phyloP scores from a whole-genome alignment of 75 land plant species.

The Cupressus sempervirens region DNA sequence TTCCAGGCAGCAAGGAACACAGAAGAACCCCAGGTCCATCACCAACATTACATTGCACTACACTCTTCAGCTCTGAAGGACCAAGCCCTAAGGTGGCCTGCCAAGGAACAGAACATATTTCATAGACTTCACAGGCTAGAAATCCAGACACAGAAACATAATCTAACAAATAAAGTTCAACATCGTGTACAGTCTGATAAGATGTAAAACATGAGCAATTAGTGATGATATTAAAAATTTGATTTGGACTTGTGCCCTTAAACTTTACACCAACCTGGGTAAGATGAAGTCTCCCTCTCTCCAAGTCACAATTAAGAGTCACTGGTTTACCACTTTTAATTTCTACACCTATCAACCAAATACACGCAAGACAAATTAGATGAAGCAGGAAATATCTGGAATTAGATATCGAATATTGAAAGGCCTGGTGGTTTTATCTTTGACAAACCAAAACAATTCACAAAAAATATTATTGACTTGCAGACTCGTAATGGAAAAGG shows the following conservation, averaged over 20 bases:
- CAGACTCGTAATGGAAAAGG: no score
- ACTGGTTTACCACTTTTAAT: slow-evolving; percentile 59
- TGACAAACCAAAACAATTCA: background rate
- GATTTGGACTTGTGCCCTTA: background rate
- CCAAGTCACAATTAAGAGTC: slow-evolving; percentile 24
- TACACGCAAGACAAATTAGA: background rate
- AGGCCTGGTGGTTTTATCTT: background rate
- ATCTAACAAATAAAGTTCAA: background rate
- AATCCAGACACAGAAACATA: background rate
- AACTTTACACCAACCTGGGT: slow-evolving; percentile 48
- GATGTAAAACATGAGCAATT: background rate
- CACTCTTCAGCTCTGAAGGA: slow-evolving; percentile 23
- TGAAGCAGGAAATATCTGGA: background rate
- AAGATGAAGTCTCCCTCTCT: slow-evolving; percentile 44
- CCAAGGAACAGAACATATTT: slow-evolving; percentile 5
- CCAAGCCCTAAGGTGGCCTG: slow-evolving; percentile 65
- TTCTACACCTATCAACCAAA: slow-evolving; percentile 50
- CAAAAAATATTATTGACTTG: no score
- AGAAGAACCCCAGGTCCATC: slow-evolving; percentile 50
- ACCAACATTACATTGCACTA: slow-evolving; percentile 76
- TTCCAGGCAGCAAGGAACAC: slow-evolving; percentile 55
- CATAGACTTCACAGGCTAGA: background rate
- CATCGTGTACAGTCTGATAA: background rate
- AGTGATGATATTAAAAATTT: background rate
- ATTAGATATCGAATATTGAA: background rate